Evolutionary conservation across 2,329 filamentous ascomycete species (phyloP).

Genomic region (Talaromyces sp.): DNA sequence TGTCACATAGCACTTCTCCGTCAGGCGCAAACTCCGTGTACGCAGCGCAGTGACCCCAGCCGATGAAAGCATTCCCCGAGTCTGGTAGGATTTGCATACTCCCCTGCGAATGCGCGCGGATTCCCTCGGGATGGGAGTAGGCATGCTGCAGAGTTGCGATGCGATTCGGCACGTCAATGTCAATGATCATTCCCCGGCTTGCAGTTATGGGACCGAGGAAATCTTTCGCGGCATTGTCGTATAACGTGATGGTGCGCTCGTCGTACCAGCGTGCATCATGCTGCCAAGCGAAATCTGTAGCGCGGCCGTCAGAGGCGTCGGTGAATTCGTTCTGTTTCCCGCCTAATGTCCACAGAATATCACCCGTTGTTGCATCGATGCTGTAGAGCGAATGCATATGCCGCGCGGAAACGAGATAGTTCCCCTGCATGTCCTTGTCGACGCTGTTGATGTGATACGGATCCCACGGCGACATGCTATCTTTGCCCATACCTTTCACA

Average conservation of each 20-base stretch:
- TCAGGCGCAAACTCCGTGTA: slow-evolving; percentile 50
- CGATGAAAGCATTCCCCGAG: background rate
- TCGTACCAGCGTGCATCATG: background rate
- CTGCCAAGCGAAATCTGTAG: background rate
- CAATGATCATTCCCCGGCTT: background rate
- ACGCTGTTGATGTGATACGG: background rate
- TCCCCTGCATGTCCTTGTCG: background rate
- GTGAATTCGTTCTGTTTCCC: background rate
- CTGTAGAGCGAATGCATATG: background rate
- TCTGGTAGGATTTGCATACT: background rate
- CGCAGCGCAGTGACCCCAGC: background rate
- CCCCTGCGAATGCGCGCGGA: background rate
- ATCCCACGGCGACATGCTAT: background rate
- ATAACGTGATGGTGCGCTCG: background rate
- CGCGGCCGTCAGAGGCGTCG: background rate
- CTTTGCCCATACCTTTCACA: background rate
- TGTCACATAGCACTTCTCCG: slow-evolving; percentile 53
- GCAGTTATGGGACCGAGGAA: background rate
- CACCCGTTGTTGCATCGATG: background rate
- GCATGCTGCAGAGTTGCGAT: background rate
- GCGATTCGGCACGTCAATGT: background rate
- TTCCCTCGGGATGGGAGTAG: background rate
- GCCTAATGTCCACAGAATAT: background rate
- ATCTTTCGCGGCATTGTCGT: background rate
- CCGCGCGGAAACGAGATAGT: background rate